These are phyloP conservation scores for Podaxis carcinomalis DNA, from an alignment of 768 basidiomycete species.

Conservation along the genomic window DNA sequence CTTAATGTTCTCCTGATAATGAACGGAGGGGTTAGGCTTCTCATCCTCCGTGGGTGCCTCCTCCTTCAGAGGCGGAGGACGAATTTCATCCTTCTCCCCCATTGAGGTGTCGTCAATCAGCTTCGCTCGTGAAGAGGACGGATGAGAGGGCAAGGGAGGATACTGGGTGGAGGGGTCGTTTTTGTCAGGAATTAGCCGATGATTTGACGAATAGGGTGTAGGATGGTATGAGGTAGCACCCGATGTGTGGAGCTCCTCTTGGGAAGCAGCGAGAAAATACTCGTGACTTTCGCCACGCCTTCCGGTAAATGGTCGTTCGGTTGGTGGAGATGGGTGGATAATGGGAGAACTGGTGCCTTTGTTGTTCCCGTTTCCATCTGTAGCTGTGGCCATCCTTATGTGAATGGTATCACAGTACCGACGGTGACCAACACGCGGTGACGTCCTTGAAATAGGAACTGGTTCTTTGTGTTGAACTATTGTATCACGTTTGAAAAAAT, in stretches of 20 bases:
- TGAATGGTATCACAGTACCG: not conserved
- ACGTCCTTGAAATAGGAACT: not conserved
- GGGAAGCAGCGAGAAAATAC: constrained; percentile 9
- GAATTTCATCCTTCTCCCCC: constrained; percentile 10
- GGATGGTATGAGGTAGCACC: constrained; percentile 29
- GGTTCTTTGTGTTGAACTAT: not conserved
- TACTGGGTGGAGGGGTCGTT: constrained; percentile 12
- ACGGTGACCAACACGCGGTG: not conserved
- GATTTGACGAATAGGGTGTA: constrained; percentile 26
- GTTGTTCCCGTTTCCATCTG: not conserved
- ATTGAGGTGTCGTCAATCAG: not conserved
- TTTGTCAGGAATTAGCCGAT: constrained; percentile 18
- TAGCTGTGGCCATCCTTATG: not conserved
- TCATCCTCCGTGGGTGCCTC: constrained; percentile 18
- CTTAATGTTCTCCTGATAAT: constrained; percentile 45
- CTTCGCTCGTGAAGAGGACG: constrained; percentile 10
- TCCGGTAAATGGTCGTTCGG: not conserved
- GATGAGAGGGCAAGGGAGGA: constrained; percentile 24
- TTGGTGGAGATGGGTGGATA: not conserved
- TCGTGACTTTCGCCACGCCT: not conserved
- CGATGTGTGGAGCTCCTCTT: constrained; percentile 3
- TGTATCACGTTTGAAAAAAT: not conserved
- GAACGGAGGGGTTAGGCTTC: constrained; percentile 30
- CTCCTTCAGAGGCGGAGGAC: constrained; percentile 6
- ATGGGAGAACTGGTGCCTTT: not conserved